Conservation (phyloP, 208 protist genomes). For the Leishmania arabica region DNA sequence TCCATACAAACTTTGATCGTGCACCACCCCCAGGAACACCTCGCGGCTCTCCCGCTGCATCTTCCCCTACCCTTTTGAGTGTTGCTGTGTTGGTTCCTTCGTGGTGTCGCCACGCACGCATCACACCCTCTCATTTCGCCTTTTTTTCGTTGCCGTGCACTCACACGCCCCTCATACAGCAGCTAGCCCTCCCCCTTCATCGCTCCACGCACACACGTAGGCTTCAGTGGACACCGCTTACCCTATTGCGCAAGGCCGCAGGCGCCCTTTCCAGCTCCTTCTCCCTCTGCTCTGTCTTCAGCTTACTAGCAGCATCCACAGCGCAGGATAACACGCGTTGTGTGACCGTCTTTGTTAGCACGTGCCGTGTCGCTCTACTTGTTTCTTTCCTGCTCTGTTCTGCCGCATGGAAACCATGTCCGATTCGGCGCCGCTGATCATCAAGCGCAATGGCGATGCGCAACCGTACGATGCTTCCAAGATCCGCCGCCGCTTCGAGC, state of each 20-base stretch:
- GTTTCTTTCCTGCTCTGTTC: not conserved
- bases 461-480: constrained; percentile 64
- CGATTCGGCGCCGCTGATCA: constrained; percentile 30
- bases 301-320: not conserved
- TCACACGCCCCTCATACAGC: not conserved
- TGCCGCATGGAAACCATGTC: constrained; percentile 19
- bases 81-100: not conserved
- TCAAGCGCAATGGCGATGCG: constrained; percentile 70
- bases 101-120: not conserved
- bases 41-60: not conserved
- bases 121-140: not conserved
- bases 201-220: not conserved
- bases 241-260: not conserved
- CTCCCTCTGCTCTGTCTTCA: not conserved
- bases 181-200: not conserved
- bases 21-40: not conserved
- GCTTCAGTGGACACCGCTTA: not conserved
- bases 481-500: constrained; percentile 54
- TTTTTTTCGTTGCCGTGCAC: not conserved
- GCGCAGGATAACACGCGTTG: not conserved
- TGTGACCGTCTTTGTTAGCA: not conserved
- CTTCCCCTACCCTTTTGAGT: not conserved
- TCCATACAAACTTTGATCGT: not conserved
- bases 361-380: not conserved
- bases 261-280: not conserved